Evolutionary conservation across 2,329 filamentous ascomycete species (phyloP).

Genomic region (Xylariales sp.): DNA sequence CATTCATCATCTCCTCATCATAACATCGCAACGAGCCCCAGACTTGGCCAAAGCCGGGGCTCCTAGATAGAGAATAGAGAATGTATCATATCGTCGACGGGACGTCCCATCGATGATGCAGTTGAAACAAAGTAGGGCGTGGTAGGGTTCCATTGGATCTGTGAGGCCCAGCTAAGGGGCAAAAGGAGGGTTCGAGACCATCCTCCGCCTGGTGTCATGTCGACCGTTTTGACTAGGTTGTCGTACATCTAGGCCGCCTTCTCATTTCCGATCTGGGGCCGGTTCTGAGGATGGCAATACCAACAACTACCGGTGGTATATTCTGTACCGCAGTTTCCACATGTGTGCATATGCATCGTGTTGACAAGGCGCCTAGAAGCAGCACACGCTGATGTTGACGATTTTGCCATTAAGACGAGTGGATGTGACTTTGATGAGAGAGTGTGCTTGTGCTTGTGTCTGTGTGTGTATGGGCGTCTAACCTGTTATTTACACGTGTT

Average conservation of each 20-base stretch:
- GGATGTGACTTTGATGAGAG: conserved; percentile 27
- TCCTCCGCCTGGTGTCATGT: conserved; percentile 19
- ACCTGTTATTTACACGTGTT: conserved; percentile 29
- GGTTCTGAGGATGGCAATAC: conserved; percentile 53
- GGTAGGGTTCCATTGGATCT: conserved; percentile 31
- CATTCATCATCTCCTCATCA: conserved; percentile 31
- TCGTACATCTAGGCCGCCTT: conserved; percentile 29
- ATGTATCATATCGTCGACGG: conserved; percentile 15
- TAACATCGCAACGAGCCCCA: conserved; percentile 22
- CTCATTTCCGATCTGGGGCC: conserved; percentile 32
- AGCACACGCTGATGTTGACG: conserved; percentile 27
- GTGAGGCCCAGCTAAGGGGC: conserved; percentile 19
- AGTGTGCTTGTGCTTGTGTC: conserved; percentile 15
- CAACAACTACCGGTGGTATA: conserved; percentile 52
- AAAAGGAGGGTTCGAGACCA: conserved; percentile 32
- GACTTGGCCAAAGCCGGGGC: conserved; percentile 1
- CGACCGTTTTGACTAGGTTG: conserved; percentile 28
- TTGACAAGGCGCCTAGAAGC: conserved; percentile 37
- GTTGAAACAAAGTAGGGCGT: conserved; percentile 26
- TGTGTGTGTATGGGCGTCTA: conserved; percentile 14
- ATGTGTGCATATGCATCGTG: conserved; percentile 50
- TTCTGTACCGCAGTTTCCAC: conserved; percentile 52
- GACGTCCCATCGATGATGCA: conserved; percentile 22
- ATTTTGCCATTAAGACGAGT: conserved; percentile 33
- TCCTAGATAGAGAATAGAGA: conserved; percentile 28